Base-by-base conservation (phyloP, 2,329 filamentous ascomycete genomes). In the Monilinia fructigena region DNA sequence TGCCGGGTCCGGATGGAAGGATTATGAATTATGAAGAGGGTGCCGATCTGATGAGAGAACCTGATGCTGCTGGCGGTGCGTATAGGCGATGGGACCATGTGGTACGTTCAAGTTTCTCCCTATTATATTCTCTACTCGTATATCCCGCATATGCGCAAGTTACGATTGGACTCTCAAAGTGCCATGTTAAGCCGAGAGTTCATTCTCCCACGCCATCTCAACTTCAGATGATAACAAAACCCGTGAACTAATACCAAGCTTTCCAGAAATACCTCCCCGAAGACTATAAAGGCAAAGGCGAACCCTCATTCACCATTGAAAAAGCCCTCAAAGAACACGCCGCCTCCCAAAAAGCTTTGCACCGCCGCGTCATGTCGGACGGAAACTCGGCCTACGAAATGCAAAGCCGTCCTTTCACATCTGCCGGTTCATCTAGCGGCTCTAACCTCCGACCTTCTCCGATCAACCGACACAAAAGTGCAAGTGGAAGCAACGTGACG, bases 211-310 rank as follows among this genome's bases (percentile, higher is more conserved):
- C 4, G 6, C 2, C 42, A 48, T 23, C 23, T 47, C 16, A 14
- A 20, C 7, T n/a, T 10, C 56, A 23, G 20, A 48, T 12, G 20
- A 23, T 2, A 35, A 18, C 28, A 8, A 14, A 35, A 7, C 12
- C 7, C 56, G 16, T 10, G 20, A 59, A 42, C 59, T 69, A 68
- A 68, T 48, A 45, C 53, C 16, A 35, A 5, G 31, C 10, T 12
- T 16, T 11, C 2, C 68, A 88, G 85, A 75, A 85, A 72, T 95
- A 96, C 76, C 85, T 86, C 66, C 88, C 89, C 7, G 85, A 90
- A 55, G 92, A 96, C 74, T 82, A 91, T 69, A 93, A 94, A 77
- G 92, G 91, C 74, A 92, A 95, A 78, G 90, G 90, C 55, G 90
- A 94, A 75, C 90, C 91, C 2, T 86, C 85, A 2, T 95, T 85